Base-by-base conservation (phyloP, 352 stramenopile genomes). In the Phytopythium cucurbitacearum region DNA sequence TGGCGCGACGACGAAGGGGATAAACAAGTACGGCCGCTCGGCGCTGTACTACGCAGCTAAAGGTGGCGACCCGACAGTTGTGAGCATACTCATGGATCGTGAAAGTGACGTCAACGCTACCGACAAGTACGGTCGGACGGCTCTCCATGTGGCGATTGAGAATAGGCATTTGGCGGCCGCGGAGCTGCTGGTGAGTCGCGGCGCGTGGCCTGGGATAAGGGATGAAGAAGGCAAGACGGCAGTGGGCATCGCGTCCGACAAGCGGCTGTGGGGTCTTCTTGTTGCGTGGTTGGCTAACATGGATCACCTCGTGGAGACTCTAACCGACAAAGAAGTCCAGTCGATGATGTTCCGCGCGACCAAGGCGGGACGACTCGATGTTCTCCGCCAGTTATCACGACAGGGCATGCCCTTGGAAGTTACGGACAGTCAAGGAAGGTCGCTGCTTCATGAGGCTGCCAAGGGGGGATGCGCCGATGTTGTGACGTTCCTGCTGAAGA, bases 381-480 rank as follows among this genome's bases (percentile, higher is more conserved):
- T 28, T 5, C 28, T 45, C 13, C 7, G 28, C 5, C 40, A 45
- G 40, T 28, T 28, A 28, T 28, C 21, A 28, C 21, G 21, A 28
- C 21, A 28, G 21, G 21, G 21, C 21, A 28, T 28, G 21, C 2
- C 21, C 2, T 45, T 15, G 5, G 40, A 15, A 21, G 5, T 21
- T 28, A 2, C 21, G 3, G 40, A 45, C 5, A 4, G 12, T 21
- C 46, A 51, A 7, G 46, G 46, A 3, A 12, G 33, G 40, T 32
- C 46, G n/a, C 28, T 33, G 13, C 46, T 51, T 6, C 46, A 51
- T 1, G 46, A 51, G 21, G 46, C 56, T n/a, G 53, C 59, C 15
- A 33, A 51, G 10, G 28, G 15, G 6, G 38, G 48, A 0, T 16
- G 53, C 11, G 12, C 34, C 4, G 9, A 47, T 16, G 7, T 53